Conservation (phyloP, 306 rosid species). For the Coriaria nepalensis region DNA sequence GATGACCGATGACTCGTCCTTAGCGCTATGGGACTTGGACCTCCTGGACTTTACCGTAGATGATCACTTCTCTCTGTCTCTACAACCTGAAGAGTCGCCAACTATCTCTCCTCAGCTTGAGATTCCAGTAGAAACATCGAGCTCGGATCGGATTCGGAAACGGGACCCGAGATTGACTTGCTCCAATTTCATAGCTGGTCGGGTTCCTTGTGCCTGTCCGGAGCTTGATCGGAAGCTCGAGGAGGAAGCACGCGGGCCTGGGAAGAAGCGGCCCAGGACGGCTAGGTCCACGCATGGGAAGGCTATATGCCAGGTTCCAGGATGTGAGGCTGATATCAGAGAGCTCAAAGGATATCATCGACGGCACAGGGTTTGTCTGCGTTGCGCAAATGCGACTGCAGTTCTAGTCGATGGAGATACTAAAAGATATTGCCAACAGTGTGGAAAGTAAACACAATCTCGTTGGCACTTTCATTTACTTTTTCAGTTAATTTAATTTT, state of each 20-base stretch:
- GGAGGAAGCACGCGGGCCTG: slow-evolving; percentile 43
- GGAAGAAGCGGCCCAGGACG: slow-evolving; percentile 49
- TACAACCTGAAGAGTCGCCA: slow-evolving; percentile 10
- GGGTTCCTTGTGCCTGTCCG: slow-evolving; percentile 88
- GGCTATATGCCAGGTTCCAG: slow-evolving; percentile 74
- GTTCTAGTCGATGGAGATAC: slow-evolving; percentile 49
- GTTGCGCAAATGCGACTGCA: slow-evolving; percentile 58
- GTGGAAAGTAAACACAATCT: slow-evolving; percentile 63
- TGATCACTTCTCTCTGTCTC: slow-evolving; percentile 17
- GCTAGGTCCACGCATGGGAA: slow-evolving; percentile 27
- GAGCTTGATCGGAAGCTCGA: slow-evolving; percentile 63
- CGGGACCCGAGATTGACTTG: slow-evolving; percentile 84
- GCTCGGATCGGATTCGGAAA: slow-evolving; percentile 38
- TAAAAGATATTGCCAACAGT: slow-evolving; percentile 92
- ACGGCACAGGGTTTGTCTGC: slow-evolving; percentile 78
- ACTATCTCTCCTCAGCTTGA: slow-evolving; percentile 10
- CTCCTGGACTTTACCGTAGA: slow-evolving; percentile 41
- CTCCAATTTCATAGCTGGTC: slow-evolving; percentile 78
- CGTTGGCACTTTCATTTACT: not conserved
- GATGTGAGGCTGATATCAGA: slow-evolving; percentile 63
- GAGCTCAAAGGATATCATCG: slow-evolving; percentile 87
- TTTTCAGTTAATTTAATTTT: not conserved
- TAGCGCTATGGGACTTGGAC: slow-evolving; percentile 43
- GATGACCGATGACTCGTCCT: slow-evolving; percentile 17
- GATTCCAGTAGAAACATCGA: not conserved